Conservation (phyloP, 2,329 filamentous ascomycete genomes). For the Pseudogymnoascus sp. region DNA sequence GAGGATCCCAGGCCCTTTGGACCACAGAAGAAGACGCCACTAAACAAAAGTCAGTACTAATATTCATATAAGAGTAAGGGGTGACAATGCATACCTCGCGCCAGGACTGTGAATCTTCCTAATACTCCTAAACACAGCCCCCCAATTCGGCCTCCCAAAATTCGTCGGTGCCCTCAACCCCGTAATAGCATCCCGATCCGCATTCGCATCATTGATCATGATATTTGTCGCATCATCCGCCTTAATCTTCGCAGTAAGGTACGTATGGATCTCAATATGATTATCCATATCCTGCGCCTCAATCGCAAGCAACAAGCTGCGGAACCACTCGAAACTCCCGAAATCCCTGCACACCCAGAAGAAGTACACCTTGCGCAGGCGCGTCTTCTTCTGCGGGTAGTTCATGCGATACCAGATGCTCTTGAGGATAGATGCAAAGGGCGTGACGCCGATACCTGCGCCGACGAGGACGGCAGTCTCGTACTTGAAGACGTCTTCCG, state of each 20-base stretch:
- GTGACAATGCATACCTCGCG: conserved; percentile 71
- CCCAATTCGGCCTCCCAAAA: conserved; percentile 83
- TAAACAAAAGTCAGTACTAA: too few relatives aligned
- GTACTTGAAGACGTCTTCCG: conserved; percentile 85
- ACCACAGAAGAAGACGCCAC: conserved; percentile 76
- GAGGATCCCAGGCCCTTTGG: conserved; percentile 71
- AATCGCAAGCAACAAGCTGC: conserved; percentile 73
- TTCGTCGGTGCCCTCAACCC: conserved; percentile 76
- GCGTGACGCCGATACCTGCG: conserved; percentile 79
- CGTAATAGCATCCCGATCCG: conserved; percentile 77
- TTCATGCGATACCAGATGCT: conserved; percentile 93
- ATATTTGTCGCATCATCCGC: conserved; percentile 81
- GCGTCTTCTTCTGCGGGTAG: conserved; percentile 72
- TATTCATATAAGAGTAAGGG: conserved; percentile 73
- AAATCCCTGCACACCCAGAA: conserved; percentile 90
- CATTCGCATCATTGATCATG: conserved; percentile 85
- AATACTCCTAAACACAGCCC: conserved; percentile 80
- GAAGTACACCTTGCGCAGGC: conserved; percentile 81
- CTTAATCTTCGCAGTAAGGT: conserved; percentile 81
- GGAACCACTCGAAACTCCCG: conserved; percentile 84
- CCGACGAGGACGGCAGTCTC: conserved; percentile 73
- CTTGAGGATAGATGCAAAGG: conserved; percentile 80
- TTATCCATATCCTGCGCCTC: conserved; percentile 79
- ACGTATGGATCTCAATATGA: conserved; percentile 83
- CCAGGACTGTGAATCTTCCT: conserved; percentile 68